Percentiles rank a stretch among this genome's conserved stretches.
These are phyloP conservation scores for Persicaria maculosa DNA, from an alignment of 148 eudicot species.

Conservation along the genomic window DNA sequence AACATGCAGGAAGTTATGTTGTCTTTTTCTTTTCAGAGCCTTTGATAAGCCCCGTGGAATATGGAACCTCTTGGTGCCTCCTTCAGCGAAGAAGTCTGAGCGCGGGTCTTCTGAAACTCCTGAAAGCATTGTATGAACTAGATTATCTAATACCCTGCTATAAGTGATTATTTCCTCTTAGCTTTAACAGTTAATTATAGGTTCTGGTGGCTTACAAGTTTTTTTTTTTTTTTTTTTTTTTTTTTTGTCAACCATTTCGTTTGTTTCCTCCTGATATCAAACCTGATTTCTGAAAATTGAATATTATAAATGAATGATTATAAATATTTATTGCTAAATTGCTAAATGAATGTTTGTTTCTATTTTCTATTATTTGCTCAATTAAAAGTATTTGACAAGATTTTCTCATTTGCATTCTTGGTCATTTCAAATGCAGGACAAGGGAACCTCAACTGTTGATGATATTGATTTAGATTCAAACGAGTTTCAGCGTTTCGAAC, in stretches of 20 bases:
- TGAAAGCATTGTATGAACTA: slow-evolving; percentile 39
- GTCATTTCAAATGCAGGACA: slow-evolving; percentile 36
- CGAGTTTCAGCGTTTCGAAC: slow-evolving; percentile 82
- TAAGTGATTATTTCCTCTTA: not conserved
- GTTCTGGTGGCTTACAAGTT: not conserved
- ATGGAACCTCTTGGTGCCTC: slow-evolving; percentile 55
- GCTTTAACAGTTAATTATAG: not conserved
- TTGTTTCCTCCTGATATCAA: not conserved
- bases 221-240: not conserved
- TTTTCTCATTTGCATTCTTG: slow-evolving; percentile 5
- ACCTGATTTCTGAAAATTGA: not conserved
- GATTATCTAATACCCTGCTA: not conserved
- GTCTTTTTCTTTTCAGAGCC: slow-evolving; percentile 19
- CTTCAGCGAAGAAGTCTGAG: slow-evolving; percentile 41
- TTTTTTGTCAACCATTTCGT: not conserved
- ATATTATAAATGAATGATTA: not conserved
- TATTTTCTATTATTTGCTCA: not conserved
- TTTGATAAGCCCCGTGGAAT: slow-evolving; percentile 45
- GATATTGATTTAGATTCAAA: slow-evolving; percentile 36
- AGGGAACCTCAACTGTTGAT: slow-evolving; percentile 19
- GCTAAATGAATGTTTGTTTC: not conserved
- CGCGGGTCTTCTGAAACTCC: slow-evolving; percentile 27
- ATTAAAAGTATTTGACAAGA: not conserved
- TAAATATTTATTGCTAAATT: not conserved
- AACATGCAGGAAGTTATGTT: not conserved